These are phyloP conservation scores for Metarhizium album DNA, from an alignment of 2,329 filamentous ascomycete genomes.

Conservation along the genomic window DNA sequence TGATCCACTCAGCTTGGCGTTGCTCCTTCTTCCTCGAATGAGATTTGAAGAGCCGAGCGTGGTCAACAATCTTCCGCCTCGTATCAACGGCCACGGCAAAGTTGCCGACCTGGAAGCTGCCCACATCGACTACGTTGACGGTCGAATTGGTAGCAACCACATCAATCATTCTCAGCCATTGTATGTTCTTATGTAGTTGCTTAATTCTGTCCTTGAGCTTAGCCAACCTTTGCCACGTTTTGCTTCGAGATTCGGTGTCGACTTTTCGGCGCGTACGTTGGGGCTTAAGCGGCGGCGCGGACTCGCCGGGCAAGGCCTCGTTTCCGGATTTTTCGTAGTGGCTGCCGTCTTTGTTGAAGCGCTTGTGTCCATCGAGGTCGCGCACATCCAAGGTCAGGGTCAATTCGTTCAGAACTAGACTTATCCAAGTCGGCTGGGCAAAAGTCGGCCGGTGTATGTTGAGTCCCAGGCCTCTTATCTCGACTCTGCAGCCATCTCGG, in stretches of 20 bases:
- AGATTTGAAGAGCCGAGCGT: constrained; percentile 74
- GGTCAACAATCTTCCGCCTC: constrained; percentile 79
- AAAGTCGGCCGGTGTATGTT: constrained; percentile 90
- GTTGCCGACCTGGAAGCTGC: constrained; percentile 73
- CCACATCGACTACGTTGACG: constrained; percentile 68
- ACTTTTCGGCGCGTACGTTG: constrained; percentile 9
- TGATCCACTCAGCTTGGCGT: constrained; percentile 82
- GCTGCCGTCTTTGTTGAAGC: constrained; percentile 17
- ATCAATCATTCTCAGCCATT: constrained; percentile 84
- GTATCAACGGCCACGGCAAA: constrained; percentile 86
- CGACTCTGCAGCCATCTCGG: constrained; percentile 77
- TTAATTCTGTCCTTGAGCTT: constrained; percentile 78
- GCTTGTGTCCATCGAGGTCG: constrained; percentile 45
- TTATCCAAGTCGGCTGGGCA: constrained; percentile 93
- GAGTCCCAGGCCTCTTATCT: constrained; percentile 80
- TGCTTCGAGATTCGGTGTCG: constrained; percentile 39
- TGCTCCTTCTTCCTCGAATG: constrained; percentile 42
- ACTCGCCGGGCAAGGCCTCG: constrained; percentile 14
- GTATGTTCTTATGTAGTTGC: constrained; percentile 71
- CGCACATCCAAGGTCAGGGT: constrained; percentile 72
- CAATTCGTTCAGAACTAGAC: constrained; percentile 76
- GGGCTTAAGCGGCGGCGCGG: constrained; percentile 7
- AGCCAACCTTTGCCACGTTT: constrained; percentile 73
- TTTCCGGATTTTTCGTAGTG: constrained; percentile 14
- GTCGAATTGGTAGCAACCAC: constrained; percentile 73